A percentile compares a stretch with the other conserved stretches of the same genome.
Conservation (phyloP, 176 grass and related monocot species). For the Otatea glauca region DNA sequence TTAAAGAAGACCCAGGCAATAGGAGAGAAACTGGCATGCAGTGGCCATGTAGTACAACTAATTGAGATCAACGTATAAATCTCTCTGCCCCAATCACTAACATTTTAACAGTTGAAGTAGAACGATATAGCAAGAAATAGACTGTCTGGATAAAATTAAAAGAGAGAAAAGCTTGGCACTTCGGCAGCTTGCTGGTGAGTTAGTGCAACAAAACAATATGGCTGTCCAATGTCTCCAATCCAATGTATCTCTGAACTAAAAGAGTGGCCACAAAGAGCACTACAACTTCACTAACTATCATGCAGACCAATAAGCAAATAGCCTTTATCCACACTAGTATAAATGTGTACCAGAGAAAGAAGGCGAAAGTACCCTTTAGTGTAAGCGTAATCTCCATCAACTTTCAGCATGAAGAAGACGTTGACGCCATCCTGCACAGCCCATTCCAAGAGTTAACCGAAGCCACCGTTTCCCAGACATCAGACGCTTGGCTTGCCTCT, state of each 20-base stretch:
- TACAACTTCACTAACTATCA: conserved; percentile 36
- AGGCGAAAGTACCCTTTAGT: conserved; percentile 71
- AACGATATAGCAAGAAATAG: conserved; percentile 1
- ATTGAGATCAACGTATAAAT: conserved; percentile 16
- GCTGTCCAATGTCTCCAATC: conserved; percentile 26
- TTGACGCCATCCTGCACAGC: conserved; percentile 80
- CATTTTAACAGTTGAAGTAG: neutral
- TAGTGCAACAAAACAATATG: conserved; percentile 25
- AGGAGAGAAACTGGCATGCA: conserved; percentile 13
- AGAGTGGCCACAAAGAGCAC: conserved; percentile 30
- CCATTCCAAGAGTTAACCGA: conserved; percentile 52
- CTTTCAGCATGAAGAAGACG: conserved; percentile 88
- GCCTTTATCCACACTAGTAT: conserved; percentile 3
- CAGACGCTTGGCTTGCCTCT: neutral
- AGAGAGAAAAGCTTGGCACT: neutral
- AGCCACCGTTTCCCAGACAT: conserved; percentile 37
- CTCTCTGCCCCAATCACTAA: neutral
- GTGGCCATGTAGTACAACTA: neutral
- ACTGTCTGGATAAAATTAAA: neutral
- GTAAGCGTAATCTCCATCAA: conserved; percentile 88
- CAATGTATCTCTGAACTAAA: conserved; percentile 32
- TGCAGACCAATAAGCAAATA: conserved; percentile 1
- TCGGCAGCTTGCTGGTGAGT: neutral
- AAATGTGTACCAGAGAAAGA: conserved; percentile 26
- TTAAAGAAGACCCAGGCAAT: conserved; percentile 29